A percentile compares a stretch with the other conserved stretches of the same genome.
Evolutionary conservation across 306 rosid genomes (phyloP).

Genomic region (Luffa acutangula): DNA sequence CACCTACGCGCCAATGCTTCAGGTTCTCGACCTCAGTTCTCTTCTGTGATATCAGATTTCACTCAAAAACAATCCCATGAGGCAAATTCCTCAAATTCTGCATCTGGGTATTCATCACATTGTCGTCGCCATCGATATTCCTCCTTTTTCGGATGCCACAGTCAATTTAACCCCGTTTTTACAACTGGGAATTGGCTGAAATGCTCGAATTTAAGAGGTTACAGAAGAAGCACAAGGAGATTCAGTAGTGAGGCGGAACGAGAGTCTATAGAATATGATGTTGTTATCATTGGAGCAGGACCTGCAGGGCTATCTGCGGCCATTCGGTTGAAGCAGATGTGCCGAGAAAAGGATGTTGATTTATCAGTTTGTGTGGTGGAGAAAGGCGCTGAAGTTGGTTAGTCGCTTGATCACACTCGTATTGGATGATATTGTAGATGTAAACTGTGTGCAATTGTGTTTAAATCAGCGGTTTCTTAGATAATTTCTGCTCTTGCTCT

Average conservation of each 20-base stretch:
- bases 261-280: conserved; percentile 74
- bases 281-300: conserved; percentile 92
- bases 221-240: conserved; percentile 14
- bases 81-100: background rate
- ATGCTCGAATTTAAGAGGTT: background rate
- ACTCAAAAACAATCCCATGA: conserved; percentile 1
- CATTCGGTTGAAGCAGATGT: conserved; percentile 69
- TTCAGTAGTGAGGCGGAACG: conserved; percentile 41
- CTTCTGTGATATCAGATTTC: background rate
- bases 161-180: conserved; percentile 4
- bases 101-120: conserved; percentile 9
- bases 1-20: background rate
- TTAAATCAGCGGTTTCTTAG: background rate
- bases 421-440: background rate
- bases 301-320: conserved; percentile 96
- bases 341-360: conserved; percentile 43
- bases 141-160: conserved; percentile 6
- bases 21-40: background rate
- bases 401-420: background rate
- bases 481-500: background rate
- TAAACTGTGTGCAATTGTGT: background rate
- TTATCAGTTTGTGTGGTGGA: conserved; percentile 84
- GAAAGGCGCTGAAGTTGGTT: conserved; percentile 92
- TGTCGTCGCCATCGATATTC: conserved; percentile 11
- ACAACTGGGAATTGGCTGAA: conserved; percentile 15